Conservation (phyloP, 495 filamentous ascomycete species). For the Lepidopterella palustris region DNA sequence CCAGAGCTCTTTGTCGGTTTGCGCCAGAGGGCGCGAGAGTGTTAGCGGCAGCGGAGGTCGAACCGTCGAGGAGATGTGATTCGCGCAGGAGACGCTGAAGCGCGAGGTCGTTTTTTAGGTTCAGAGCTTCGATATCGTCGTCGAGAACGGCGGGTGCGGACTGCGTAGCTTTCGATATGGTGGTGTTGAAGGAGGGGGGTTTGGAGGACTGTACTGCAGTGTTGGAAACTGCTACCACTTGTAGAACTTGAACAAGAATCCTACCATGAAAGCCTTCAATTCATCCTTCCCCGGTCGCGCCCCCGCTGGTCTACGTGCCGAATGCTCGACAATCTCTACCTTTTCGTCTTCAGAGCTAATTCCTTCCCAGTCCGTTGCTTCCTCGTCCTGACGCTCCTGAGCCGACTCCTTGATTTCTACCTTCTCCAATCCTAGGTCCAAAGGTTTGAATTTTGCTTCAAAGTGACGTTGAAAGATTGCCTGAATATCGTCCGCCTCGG, state of each 20-base stretch:
- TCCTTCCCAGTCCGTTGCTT: conserved; percentile 61
- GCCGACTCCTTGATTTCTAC: conserved; percentile 26
- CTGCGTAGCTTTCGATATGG: conserved; percentile 23
- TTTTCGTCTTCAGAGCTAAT: conserved; percentile 47
- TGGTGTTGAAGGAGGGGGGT: conserved; percentile 39
- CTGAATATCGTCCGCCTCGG: conserved; percentile 33
- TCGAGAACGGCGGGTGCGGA: conserved; percentile 43
- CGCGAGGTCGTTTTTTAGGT: conserved; percentile 86
- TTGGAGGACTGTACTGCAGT: conserved; percentile 45
- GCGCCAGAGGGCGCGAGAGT: conserved; percentile 54
- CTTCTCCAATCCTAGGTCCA: conserved; percentile 36
- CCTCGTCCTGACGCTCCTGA: conserved; percentile 32
- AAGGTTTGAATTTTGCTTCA: conserved; percentile 75
- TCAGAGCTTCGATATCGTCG: conserved; percentile 49
- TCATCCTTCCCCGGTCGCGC: conserved; percentile 49
- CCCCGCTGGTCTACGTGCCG: conserved; percentile 29
- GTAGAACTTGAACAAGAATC: neutral
- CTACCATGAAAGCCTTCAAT: conserved; percentile 72
- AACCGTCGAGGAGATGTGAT: conserved; percentile 86
- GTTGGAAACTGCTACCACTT: conserved; percentile 8
- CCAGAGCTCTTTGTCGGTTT: conserved; percentile 66
- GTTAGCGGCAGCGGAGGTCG: conserved; percentile 1
- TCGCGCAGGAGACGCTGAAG: conserved; percentile 84
- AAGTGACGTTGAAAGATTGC: conserved; percentile 74
- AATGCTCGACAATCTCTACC: conserved; percentile 65